These are phyloP conservation scores for Sporobolomyces roseus DNA, from an alignment of 768 basidiomycete species.

Conservation along the genomic window DNA sequence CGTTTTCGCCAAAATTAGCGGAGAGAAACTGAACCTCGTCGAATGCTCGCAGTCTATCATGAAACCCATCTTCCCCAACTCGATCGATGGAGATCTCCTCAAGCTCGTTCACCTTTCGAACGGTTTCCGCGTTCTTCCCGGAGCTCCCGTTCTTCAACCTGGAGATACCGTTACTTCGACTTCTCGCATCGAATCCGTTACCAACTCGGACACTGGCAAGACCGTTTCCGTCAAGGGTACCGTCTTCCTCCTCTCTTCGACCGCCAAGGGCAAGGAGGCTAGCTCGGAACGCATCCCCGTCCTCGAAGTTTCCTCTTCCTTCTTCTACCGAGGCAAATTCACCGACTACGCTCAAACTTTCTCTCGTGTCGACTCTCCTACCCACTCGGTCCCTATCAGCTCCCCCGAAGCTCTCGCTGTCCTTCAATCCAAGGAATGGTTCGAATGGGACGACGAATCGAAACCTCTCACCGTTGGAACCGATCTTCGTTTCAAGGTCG, in stretches of 20 bases:
- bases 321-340: constrained; percentile 95
- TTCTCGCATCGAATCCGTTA: constrained; percentile 81
- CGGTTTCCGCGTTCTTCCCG: constrained; percentile 83
- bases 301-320: constrained; percentile 89
- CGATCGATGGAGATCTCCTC: constrained; percentile 88
- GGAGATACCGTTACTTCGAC: constrained; percentile 88
- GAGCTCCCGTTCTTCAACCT: constrained; percentile 67
- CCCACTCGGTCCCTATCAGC: constrained; percentile 71
- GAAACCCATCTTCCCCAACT: constrained; percentile 89
- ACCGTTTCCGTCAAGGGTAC: constrained; percentile 79
- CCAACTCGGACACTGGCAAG: constrained; percentile 87
- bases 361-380: constrained; percentile 81
- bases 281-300: constrained; percentile 62
- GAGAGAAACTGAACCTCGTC: constrained; percentile 18
- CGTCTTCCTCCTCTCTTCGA: constrained; percentile 51
- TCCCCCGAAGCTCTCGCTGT: constrained; percentile 81
- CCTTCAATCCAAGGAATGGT: constrained; percentile 94
- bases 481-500: constrained; percentile 80
- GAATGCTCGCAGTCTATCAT: constrained; percentile 83
- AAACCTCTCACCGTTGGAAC: constrained; percentile 74
- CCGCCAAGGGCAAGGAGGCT: constrained; percentile 64
- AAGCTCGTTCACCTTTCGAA: constrained; percentile 97
- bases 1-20: neutral
- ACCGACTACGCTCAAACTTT: constrained; percentile 93
- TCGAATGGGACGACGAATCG: constrained; percentile 83